Conservation (phyloP, 1,284 basidiomycete species). For the Trichosporon ovoides region DNA sequence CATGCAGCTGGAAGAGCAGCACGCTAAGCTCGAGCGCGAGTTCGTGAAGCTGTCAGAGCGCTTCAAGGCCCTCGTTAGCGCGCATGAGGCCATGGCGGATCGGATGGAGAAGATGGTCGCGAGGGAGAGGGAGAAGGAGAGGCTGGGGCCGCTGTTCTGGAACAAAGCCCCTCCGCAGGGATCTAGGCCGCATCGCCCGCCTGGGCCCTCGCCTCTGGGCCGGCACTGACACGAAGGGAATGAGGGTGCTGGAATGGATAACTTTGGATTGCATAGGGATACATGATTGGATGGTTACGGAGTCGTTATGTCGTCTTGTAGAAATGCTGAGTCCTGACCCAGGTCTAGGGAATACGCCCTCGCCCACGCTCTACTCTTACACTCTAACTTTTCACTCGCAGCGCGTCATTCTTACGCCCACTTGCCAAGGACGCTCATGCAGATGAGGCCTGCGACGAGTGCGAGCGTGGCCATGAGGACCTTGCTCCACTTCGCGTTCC, state of each 20-base stretch:
- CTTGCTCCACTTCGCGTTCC: slow-evolving; percentile 16
- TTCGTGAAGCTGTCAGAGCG: not conserved
- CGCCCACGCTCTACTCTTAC: not conserved
- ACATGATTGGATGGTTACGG: no score
- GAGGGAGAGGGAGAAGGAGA: no score
- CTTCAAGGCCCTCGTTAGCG: not conserved
- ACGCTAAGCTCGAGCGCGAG: not conserved
- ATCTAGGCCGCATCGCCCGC: no score
- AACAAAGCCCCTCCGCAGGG: no score
- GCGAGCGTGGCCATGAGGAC: slow-evolving; percentile 26
- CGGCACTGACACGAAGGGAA: no score
- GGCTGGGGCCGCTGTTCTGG: not conserved
- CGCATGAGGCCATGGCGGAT: not conserved
- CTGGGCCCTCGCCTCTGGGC: no score
- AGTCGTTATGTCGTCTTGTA: no score
- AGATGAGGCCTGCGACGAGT: slow-evolving; percentile 31
- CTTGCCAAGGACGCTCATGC: slow-evolving; percentile 46
- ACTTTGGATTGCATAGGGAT: no score
- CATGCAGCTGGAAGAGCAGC: not conserved
- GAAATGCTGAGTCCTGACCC: no score
- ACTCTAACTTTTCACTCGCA: not conserved
- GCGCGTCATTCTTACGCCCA: slow-evolving; percentile 46
- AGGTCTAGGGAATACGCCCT: no score
- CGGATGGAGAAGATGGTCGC: not conserved
- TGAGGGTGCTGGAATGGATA: no score